Evolutionary conservation across 176 grass and related monocot genomes (phyloP), one percentile per base, ranked within the genome.

Genomic region (Chloris gayana): DNA sequence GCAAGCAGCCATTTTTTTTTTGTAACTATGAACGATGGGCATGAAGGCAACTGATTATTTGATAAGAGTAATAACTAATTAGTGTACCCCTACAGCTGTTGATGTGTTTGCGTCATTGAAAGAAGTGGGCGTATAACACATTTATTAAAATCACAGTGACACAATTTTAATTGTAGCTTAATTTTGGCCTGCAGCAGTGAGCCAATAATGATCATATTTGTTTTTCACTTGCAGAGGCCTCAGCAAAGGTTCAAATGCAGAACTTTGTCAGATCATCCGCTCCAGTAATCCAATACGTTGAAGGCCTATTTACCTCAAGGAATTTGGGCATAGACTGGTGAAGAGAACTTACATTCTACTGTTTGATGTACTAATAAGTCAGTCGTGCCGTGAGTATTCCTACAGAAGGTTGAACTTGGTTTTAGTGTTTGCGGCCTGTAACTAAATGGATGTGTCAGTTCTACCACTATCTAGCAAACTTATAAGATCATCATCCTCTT

Each of bases 301-400:
- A 97, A 78, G 88, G 85, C 27, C 76, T 93, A 54, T 97, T 91
- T 76, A 89, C 69, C 73, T 93, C 94, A 2, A 93, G 75, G 68
- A 74, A 89, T 73, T 50, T 93, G 49, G 94, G 94, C 32, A 38
- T 89, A 74, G 91, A 97, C 60, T 97, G 94, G 91, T 97, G 88
- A 97, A 68, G 24, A 14, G 27, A 85, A 17, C 67, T 27, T 61
- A 27, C 19, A 61, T 49, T 35, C 42, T 4, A 15, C 42, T 2
- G 22, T 31, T 58, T 6, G n/a, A 53, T 88, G 76, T 69, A 47
- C 64, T 81, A 64, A 81, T 85, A 51, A 19, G 59, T 33, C 13
- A 50, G 38, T 67, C 68, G 34, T 74, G 13, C 24, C 33, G 51
- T 72, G 75, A 72, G 32, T 45, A 72, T 45, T 57, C 31, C 80